Percentiles rank a stretch among this genome's conserved stretches.
phyloP scores from a whole-genome alignment of 768 basidiomycete species.

The Roridomyces roridus region DNA sequence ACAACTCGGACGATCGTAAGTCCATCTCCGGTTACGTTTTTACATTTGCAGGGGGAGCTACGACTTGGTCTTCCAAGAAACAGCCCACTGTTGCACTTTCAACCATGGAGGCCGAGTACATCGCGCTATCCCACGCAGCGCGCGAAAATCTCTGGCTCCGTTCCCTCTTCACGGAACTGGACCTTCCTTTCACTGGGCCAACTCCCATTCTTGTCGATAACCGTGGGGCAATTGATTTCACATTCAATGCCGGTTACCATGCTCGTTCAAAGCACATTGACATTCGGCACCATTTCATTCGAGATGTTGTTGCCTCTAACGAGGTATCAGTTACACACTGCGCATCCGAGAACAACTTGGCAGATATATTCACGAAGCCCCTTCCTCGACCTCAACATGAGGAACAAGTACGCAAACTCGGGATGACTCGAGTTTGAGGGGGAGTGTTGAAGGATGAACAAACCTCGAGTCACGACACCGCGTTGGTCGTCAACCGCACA shows the following conservation, averaged over 20 bases:
- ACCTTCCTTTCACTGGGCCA: neutral
- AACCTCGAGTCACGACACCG: no score
- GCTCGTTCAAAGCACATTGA: no score
- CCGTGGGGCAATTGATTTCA: constrained; percentile 30
- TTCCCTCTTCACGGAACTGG: neutral
- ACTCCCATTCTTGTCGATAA: constrained; percentile 1
- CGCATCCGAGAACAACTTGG: constrained; percentile 34
- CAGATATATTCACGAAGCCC: constrained; percentile 43
- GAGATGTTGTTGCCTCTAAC: constrained; percentile 28
- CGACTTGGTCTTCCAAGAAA: neutral
- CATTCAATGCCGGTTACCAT: constrained; percentile 34
- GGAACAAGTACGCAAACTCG: neutral
- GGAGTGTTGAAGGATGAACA: no score
- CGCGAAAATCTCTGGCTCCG: no score
- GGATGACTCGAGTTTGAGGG: neutral
- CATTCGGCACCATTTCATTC: constrained; percentile 37
- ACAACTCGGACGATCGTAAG: no score
- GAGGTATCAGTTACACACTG: constrained; percentile 30
- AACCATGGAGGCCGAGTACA: no score
- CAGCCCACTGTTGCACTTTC: neutral
- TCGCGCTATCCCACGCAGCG: no score
- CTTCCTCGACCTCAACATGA: no score
- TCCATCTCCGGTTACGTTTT: neutral
- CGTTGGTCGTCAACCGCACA: no score
- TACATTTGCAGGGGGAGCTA: neutral